Conservation (phyloP, 768 basidiomycete species). For the Candolleomyces eurysporus region DNA sequence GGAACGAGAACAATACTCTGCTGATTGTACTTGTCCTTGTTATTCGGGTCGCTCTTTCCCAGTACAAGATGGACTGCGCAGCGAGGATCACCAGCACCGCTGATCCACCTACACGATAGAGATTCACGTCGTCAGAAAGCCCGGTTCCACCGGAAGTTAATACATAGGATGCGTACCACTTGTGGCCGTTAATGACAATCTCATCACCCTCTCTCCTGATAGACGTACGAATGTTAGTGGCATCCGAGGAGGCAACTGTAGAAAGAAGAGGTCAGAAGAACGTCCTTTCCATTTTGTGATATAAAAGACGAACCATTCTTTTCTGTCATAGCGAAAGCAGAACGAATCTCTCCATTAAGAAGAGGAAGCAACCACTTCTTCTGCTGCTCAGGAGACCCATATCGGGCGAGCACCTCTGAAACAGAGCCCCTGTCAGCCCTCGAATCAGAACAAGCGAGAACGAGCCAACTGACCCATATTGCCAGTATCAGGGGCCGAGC, state of each 20-base stretch:
- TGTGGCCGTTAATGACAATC: slow-evolving; percentile 93
- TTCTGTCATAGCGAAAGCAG: slow-evolving; percentile 97
- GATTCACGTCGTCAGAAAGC: neutral
- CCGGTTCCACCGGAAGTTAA: neutral
- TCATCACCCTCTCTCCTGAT: slow-evolving; percentile 81
- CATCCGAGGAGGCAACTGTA: slow-evolving; percentile 89
- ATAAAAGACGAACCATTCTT: slow-evolving; percentile 56
- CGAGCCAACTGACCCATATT: slow-evolving; percentile 77
- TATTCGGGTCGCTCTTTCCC: slow-evolving; percentile 89
- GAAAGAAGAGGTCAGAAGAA: neutral
- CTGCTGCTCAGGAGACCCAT: slow-evolving; percentile 90
- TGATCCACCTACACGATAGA: slow-evolving; percentile 79
- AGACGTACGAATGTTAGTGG: slow-evolving; percentile 90
- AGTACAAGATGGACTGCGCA: slow-evolving; percentile 89
- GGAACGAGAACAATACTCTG: slow-evolving; percentile 98
- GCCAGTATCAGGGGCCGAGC: slow-evolving; percentile 95
- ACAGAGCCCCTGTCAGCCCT: neutral
- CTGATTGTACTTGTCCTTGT: slow-evolving; percentile 72
- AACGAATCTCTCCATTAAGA: slow-evolving; percentile 89
- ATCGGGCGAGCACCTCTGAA: slow-evolving; percentile 93
- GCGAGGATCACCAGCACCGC: slow-evolving; percentile 92
- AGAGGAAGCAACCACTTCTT: slow-evolving; percentile 86
- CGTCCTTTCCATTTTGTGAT: neutral
- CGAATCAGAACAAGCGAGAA: neutral
- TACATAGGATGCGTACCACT: slow-evolving; percentile 61